Percentiles rank a stretch among this genome's conserved stretches.
These are phyloP conservation scores for Ambrosia artemisiifolia DNA, from an alignment of 129 eudicot genomes.

Conservation along the genomic window DNA sequence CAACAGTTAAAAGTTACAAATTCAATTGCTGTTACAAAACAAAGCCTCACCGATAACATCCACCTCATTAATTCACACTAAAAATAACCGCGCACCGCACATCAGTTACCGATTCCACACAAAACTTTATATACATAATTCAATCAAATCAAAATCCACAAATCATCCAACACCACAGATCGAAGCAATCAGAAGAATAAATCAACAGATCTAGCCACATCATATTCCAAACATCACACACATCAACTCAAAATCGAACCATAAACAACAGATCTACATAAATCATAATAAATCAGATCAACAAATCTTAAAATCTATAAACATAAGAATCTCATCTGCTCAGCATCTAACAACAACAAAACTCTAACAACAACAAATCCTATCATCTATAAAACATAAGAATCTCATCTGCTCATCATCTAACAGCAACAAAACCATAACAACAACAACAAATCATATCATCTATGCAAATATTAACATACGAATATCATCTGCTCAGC, in stretches of 20 bases:
- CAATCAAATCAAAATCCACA: background rate
- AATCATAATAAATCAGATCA: constrained; percentile 26
- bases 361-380: constrained; percentile 2
- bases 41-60: background rate
- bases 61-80: background rate
- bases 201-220: constrained; percentile 20
- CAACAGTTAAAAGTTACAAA: background rate
- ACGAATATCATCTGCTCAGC: too few species aligned
- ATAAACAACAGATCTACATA: constrained; percentile 26
- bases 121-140: background rate
- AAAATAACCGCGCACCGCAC: background rate
- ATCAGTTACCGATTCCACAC: constrained; percentile 1
- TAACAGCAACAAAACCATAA: too few species aligned
- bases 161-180: constrained; percentile 23
- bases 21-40: background rate
- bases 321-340: background rate
- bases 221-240: background rate
- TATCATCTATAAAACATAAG: background rate
- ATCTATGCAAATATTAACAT: too few species aligned
- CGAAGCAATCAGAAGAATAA: background rate
- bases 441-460: too few species aligned
- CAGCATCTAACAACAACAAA: background rate
- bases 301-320: background rate
- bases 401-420: background rate
- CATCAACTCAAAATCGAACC: background rate